Evolutionary conservation across 108 stramenopile species (phyloP).

Genomic region (Fragilaria crotonensis): DNA sequence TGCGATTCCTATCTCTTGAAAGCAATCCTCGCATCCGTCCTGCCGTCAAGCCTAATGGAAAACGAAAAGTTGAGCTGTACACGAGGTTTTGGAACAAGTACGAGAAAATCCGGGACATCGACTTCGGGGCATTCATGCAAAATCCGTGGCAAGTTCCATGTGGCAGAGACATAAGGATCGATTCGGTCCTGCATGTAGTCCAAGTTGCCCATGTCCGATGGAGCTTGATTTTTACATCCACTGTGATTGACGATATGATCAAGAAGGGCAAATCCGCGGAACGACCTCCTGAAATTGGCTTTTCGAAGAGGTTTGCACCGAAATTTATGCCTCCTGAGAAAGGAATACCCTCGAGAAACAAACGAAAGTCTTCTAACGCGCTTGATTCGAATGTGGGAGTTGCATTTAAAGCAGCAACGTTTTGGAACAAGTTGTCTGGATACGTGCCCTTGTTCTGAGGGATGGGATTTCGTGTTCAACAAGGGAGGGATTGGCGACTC

Average conservation of each 20-base stretch:
- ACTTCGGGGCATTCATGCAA: conserved; percentile 7
- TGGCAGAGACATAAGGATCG: conserved; percentile 16
- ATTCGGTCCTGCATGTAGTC: conserved; percentile 5
- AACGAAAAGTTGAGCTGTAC: not conserved
- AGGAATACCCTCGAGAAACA: conserved; percentile 15
- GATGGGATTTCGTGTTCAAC: conserved; percentile 20
- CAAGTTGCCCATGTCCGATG: conserved; percentile 10
- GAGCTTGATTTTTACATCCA: conserved; percentile 4
- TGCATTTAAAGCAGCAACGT: conserved; percentile 5
- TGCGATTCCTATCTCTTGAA: not conserved
- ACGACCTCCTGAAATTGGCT: conserved; percentile 4
- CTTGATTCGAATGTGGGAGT: conserved; percentile 16
- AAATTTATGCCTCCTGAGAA: conserved; percentile 11
- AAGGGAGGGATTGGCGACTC: conserved; percentile 8
- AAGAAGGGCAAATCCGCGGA: conserved; percentile 6
- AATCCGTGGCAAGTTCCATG: conserved; percentile 8
- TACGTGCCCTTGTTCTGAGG: conserved; percentile 12
- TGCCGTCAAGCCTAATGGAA: not conserved
- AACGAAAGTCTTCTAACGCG: conserved; percentile 6
- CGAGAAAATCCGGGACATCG: not conserved
- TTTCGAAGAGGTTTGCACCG: conserved; percentile 10
- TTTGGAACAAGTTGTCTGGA: conserved; percentile 14
- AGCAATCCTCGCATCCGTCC: not conserved
- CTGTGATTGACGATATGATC: conserved; percentile 6
- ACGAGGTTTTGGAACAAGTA: not conserved